A percentile compares a stretch with the other conserved stretches of the same genome.
Conservation (phyloP, 148 eudicot species). For the Fagopyrum esculentum region DNA sequence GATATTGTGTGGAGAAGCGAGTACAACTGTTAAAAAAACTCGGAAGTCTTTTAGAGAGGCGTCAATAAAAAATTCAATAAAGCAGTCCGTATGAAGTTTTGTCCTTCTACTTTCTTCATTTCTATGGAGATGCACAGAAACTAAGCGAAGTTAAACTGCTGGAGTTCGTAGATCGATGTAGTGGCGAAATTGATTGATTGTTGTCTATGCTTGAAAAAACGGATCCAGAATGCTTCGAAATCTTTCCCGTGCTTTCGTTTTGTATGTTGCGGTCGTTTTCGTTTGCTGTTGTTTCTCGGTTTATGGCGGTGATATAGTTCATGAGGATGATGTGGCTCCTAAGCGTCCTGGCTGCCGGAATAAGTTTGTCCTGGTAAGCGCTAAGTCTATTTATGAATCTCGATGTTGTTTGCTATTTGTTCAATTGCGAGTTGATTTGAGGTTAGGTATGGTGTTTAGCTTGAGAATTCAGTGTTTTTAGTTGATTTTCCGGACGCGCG, state of each 20-base stretch:
- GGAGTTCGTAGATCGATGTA: background rate
- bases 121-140: constrained; percentile 8
- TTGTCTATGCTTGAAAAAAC: background rate
- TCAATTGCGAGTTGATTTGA: background rate
- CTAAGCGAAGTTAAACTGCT: background rate
- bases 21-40: background rate
- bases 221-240: background rate
- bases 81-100: background rate
- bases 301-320: constrained; percentile 87
- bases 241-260: constrained; percentile 6
- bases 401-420: background rate
- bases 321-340: constrained; percentile 82
- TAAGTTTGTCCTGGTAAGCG: constrained; percentile 73
- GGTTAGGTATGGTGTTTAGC: background rate
- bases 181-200: background rate
- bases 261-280: constrained; percentile 14
- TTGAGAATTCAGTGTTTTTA: background rate
- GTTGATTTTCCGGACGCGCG: background rate
- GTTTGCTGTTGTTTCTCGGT: constrained; percentile 21
- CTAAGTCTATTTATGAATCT: background rate
- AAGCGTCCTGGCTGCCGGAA: constrained; percentile 81
- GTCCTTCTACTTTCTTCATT: background rate
- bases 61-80: background rate
- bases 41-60: background rate
- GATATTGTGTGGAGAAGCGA: background rate